A percentile compares a stretch with the other conserved stretches of the same genome.
Evolutionary conservation across 441 rosid species (phyloP).

Genomic region (Gossypium schwendimanii): DNA sequence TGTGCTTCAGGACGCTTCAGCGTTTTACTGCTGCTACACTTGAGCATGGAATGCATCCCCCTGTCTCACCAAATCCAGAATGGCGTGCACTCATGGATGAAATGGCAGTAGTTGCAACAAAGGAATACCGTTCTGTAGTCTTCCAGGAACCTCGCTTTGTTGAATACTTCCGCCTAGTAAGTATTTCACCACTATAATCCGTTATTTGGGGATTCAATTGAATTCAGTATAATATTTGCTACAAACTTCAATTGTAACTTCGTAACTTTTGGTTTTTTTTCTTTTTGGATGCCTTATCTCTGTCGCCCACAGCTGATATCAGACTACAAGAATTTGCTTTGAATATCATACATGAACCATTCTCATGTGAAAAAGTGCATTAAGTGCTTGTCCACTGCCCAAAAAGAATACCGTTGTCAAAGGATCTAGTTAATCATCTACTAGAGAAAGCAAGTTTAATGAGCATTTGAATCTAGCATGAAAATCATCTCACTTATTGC

Average conservation of each 20-base stretch:
- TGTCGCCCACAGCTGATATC: background rate
- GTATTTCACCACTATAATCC: background rate
- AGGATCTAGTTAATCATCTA: background rate
- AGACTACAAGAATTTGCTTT: background rate
- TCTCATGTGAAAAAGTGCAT: background rate
- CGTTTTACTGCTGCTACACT: constrained; percentile 66
- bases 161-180: constrained; percentile 61
- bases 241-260: background rate
- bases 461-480: too few species aligned
- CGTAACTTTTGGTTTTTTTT: background rate
- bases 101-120: constrained; percentile 54
- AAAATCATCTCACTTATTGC: background rate
- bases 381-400: background rate
- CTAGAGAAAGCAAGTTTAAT: background rate
- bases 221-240: background rate
- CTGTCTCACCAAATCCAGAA: constrained; percentile 51
- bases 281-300: too few species aligned
- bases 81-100: constrained; percentile 67
- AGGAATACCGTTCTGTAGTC: constrained; percentile 50
- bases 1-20: constrained; percentile 60
- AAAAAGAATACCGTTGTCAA: background rate
- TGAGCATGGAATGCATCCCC: constrained; percentile 70
- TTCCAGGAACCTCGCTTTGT: constrained; percentile 59
- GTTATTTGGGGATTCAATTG: background rate
- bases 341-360: background rate